Evolutionary conservation across 768 basidiomycete species (phyloP).

Genomic region (Lactifluus rugatus): DNA sequence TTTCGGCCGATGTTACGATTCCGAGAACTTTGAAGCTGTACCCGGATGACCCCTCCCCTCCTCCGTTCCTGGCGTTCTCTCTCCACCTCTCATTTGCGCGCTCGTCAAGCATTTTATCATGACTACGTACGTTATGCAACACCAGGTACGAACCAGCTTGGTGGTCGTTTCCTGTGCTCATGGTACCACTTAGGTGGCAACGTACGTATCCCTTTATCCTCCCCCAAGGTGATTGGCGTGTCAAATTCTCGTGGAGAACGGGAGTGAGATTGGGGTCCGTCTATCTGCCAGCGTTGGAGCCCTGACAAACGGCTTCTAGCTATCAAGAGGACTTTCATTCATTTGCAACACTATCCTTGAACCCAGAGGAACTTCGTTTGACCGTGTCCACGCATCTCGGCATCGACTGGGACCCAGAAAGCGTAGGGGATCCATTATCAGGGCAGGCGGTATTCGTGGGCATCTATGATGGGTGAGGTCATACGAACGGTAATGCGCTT

Average conservation of each 20-base stretch:
- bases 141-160: conserved; percentile 28
- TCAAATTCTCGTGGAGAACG: conserved; percentile 69
- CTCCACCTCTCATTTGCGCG: background rate
- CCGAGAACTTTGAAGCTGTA: background rate
- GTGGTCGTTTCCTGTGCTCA: conserved; percentile 7
- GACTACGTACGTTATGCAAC: conserved; percentile 54
- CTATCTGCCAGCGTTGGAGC: background rate
- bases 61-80: background rate
- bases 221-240: conserved; percentile 70
- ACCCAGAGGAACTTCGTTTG: conserved; percentile 61
- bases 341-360: conserved; percentile 63
- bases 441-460: conserved; percentile 79
- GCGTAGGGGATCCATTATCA: conserved; percentile 44
- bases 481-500: background rate
- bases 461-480: conserved; percentile 78
- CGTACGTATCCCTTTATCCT: conserved; percentile 59
- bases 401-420: conserved; percentile 63
- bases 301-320: conserved; percentile 31
- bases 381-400: conserved; percentile 53
- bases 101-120: conserved; percentile 37
- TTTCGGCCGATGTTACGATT: background rate
- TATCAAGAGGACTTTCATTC: conserved; percentile 86
- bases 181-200: conserved; percentile 39
- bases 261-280: conserved; percentile 34
- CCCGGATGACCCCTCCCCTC: conserved; percentile 11